Base-by-base conservation (phyloP, 2,329 filamentous ascomycete genomes). In the Apiospora hydei region DNA sequence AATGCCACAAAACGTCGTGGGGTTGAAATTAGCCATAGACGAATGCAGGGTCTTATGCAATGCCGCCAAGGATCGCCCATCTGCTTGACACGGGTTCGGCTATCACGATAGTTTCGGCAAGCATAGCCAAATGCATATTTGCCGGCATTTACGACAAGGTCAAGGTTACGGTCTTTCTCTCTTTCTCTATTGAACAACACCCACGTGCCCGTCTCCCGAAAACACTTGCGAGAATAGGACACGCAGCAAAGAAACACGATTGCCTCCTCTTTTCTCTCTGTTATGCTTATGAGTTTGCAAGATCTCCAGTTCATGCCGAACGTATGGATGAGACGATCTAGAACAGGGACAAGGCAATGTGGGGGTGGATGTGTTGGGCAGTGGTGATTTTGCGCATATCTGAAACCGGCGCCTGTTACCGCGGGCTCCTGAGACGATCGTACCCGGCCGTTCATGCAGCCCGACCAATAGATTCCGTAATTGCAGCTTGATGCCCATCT, bases 281-380 rank as follows among this genome's bases (percentile, higher is more conserved):
- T 6, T 38, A 14, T 41, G 34, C 6, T 21, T 21, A 64, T 4
- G 30, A 41, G 57, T 64, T 41, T 64, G 57, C 30, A 41, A 64
- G 41, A 64, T 14, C 30, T 21, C 34, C 34, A 41, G 30, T 64
- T 64, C 57, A 64, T 41, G 57, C 34, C 11, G 34, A n/a, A 14
- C n/a, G 34, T 41, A n/a, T 64, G 57, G 57, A 64, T 64, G 57
- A 64, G 57, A 64, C 34, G 57, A 41, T 41, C 57, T 41, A 64
- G 57, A 13, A n/a, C 57, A 41, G 57, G 57, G 34, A 7, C 57
- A 14, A 64, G 34, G 57, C 13, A 41, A 41, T 41, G 57, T 14
- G 57, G 57, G 57, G 34, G 49, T 13, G 24, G 11, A 30, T 30
- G 18, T 38, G 8, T n/a, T 13, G 34, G 34, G 18, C 34, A 41